These are phyloP conservation scores for Cutaneotrichosporon dermatis DNA, from an alignment of 1,284 basidiomycete genomes.

Conservation along the genomic window DNA sequence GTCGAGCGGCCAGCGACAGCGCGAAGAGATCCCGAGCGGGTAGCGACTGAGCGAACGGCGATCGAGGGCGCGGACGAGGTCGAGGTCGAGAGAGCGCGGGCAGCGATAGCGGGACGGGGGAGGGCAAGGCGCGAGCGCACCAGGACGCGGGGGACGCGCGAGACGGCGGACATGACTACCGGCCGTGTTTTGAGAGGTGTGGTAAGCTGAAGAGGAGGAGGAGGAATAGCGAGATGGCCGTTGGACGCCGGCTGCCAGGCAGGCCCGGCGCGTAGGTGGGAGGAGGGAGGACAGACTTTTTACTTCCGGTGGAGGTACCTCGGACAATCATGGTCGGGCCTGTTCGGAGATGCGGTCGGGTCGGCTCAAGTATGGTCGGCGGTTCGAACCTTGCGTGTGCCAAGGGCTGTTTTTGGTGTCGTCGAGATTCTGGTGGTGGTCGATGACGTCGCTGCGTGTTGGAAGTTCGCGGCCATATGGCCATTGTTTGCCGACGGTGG, in stretches of 20 bases:
- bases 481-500: too few relatives aligned
- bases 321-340: neutral
- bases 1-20: neutral
- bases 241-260: too few relatives aligned
- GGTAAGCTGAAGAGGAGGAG: neutral
- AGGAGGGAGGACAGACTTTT: neutral
- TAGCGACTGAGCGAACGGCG: neutral
- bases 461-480: too few relatives aligned
- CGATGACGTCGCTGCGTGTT: slow-evolving; percentile 6
- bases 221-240: too few relatives aligned
- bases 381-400: too few relatives aligned
- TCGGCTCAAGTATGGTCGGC: too few relatives aligned
- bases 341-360: neutral
- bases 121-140: slow-evolving; percentile 5
- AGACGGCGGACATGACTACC: slow-evolving; percentile 15
- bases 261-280: neutral
- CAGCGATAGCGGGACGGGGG: too few relatives aligned
- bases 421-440: neutral
- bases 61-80: too few relatives aligned
- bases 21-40: too few relatives aligned
- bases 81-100: too few relatives aligned
- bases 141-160: slow-evolving; percentile 8
- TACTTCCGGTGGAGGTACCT: neutral
- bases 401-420: too few relatives aligned
- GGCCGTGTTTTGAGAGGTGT: slow-evolving; percentile 12